Evolutionary conservation across 192 early-diverging fungal genomes (phyloP).

Genomic region (Diversispora eburnea): DNA sequence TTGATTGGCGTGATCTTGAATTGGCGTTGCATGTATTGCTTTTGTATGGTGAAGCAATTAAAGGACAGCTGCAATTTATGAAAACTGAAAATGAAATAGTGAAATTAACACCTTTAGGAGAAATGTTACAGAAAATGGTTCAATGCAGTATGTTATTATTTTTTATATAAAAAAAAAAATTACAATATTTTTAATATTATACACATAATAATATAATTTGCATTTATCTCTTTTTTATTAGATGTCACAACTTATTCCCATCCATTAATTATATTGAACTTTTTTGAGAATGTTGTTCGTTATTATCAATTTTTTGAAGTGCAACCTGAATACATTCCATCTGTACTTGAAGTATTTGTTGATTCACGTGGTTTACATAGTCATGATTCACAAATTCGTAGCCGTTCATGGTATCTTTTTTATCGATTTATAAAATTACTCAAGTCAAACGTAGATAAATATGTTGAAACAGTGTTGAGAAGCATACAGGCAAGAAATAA

Average conservation of each 20-base stretch:
- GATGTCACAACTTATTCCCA: conserved; percentile 73
- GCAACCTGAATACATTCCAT: conserved; percentile 59
- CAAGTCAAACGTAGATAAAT: conserved; percentile 51
- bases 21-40: conserved; percentile 70
- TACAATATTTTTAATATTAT: conserved; percentile 2
- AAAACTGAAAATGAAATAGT: conserved; percentile 31
- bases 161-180: not conserved
- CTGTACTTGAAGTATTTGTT: conserved; percentile 71
- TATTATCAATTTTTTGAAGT: conserved; percentile 71
- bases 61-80: conserved; percentile 47
- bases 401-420: conserved; percentile 85
- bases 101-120: conserved; percentile 50
- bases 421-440: conserved; percentile 76
- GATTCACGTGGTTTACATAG: conserved; percentile 76
- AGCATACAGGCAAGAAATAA: conserved; percentile 43
- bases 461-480: conserved; percentile 59
- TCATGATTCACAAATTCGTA: conserved; percentile 61
- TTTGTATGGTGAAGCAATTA: conserved; percentile 67
- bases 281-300: conserved; percentile 70
- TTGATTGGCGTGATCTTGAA: conserved; percentile 74
- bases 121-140: conserved; percentile 63
- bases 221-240: conserved; percentile 39
- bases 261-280: conserved; percentile 64
- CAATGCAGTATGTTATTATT: conserved; percentile 50
- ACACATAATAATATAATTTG: not conserved